Conservation (phyloP, 306 rosid genomes). For the Castanospermum australe region DNA sequence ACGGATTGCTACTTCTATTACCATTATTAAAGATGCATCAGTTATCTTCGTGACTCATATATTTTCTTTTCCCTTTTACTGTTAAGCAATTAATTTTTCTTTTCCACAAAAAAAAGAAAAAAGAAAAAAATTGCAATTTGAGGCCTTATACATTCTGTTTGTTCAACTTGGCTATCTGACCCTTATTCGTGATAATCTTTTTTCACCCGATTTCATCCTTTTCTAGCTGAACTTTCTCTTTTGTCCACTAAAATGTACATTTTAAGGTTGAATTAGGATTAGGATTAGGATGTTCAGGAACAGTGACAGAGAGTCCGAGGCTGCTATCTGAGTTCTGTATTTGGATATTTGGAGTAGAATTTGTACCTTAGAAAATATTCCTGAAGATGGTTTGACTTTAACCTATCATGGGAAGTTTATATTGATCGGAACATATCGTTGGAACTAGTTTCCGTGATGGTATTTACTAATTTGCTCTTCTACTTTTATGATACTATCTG, state of each 20-base stretch:
- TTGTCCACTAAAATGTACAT: neutral
- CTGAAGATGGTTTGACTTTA: neutral
- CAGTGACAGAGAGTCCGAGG: neutral
- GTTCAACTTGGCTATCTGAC: neutral
- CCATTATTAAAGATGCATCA: too few relatives aligned
- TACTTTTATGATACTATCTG: conserved; percentile 27
- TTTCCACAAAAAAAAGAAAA: too few relatives aligned
- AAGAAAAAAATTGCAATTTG: neutral
- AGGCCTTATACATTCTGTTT: too few relatives aligned
- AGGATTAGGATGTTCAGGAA: neutral
- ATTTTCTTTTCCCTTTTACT: too few relatives aligned
- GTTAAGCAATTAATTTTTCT: too few relatives aligned
- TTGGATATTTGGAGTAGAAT: neutral
- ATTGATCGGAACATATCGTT: neutral
- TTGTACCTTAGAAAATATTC: neutral
- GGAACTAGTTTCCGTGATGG: neutral
- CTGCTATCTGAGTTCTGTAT: neutral
- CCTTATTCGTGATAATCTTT: neutral
- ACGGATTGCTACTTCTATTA: too few relatives aligned
- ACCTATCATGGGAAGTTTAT: neutral
- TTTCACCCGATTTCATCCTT: neutral
- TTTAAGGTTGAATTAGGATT: neutral
- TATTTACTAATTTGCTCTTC: conserved; percentile 26
- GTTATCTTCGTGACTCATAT: too few relatives aligned
- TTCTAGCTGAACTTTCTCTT: neutral